A percentile compares a stretch with the other conserved stretches of the same genome.
These are phyloP conservation scores for Ogataea ramenticola DNA, from an alignment of 805 yeast genomes.

Conservation along the genomic window DNA sequence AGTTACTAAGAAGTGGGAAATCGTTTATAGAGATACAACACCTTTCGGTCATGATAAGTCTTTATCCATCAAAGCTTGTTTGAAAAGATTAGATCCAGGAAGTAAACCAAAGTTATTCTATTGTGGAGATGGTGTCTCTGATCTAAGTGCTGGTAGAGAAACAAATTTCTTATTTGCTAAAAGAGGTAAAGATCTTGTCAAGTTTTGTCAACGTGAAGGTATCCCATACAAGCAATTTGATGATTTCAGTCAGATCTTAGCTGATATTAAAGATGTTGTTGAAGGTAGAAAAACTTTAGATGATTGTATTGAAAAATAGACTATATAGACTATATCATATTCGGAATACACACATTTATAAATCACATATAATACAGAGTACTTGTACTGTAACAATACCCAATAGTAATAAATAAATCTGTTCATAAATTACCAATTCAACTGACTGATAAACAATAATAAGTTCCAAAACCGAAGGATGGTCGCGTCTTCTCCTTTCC, in stretches of 20 bases:
- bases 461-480: no score
- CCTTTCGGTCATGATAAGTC: conserved; percentile 95
- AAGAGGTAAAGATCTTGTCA: conserved; percentile 82
- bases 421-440: no score
- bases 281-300: conserved; percentile 31
- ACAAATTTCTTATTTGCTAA: conserved; percentile 92
- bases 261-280: conserved; percentile 49
- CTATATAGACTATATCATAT: no score
- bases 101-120: conserved; percentile 68
- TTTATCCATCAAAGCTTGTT: conserved; percentile 55
- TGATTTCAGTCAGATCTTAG: conserved; percentile 65
- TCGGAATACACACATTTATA: no score
- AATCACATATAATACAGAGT: no score
- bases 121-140: conserved; percentile 98
- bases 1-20: conserved; percentile 66
- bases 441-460: no score
- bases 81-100: conserved; percentile 21
- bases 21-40: conserved; percentile 78
- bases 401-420: no score
- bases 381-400: no score
- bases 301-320: conserved; percentile 25
- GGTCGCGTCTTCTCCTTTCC: no score
- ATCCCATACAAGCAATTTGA: conserved; percentile 84
- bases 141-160: conserved; percentile 90
- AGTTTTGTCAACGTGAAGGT: conserved; percentile 70